Evolutionary conservation across 345 rosid genomes (phyloP).

Genomic region (Eucalyptus decipiens): DNA sequence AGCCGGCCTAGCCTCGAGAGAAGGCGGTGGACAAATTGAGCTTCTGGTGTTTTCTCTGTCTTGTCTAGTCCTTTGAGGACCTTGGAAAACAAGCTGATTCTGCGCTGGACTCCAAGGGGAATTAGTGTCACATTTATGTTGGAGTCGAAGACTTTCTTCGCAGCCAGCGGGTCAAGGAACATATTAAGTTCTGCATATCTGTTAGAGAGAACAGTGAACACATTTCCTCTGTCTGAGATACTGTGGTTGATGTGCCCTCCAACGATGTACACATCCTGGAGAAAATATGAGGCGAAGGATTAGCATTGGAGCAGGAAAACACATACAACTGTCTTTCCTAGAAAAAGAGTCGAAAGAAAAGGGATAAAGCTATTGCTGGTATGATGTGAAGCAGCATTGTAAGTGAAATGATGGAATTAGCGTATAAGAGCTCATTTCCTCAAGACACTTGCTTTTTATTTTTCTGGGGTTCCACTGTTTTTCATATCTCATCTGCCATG

Average conservation of each 20-base stretch:
- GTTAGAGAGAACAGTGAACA: conserved; percentile 36
- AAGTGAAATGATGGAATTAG: background rate
- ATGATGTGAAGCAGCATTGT: background rate
- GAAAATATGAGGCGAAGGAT: background rate
- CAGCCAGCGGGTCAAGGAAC: conserved; percentile 84
- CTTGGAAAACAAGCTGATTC: conserved; percentile 24
- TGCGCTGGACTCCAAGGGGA: conserved; percentile 53
- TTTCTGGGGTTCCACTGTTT: background rate
- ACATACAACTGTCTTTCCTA: background rate
- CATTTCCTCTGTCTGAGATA: conserved; percentile 37
- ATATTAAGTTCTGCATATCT: conserved; percentile 68
- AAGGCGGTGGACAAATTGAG: conserved; percentile 29
- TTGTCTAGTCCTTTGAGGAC: conserved; percentile 14
- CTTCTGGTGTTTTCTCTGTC: conserved; percentile 41
- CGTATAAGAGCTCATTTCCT: background rate
- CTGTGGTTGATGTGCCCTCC: conserved; percentile 62
- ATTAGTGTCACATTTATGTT: conserved; percentile 50
- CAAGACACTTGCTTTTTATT: background rate
- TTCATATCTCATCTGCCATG: background rate
- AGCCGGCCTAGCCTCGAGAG: conserved; percentile 36
- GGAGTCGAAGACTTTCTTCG: conserved; percentile 59
- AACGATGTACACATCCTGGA: conserved; percentile 61
- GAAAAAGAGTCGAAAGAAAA: background rate
- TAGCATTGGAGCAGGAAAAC: background rate
- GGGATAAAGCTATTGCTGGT: background rate